A percentile compares a stretch with the other conserved stretches of the same genome.
Evolutionary conservation across 805 yeast species (phyloP).

Genomic region (Ogataea degrootiae): DNA sequence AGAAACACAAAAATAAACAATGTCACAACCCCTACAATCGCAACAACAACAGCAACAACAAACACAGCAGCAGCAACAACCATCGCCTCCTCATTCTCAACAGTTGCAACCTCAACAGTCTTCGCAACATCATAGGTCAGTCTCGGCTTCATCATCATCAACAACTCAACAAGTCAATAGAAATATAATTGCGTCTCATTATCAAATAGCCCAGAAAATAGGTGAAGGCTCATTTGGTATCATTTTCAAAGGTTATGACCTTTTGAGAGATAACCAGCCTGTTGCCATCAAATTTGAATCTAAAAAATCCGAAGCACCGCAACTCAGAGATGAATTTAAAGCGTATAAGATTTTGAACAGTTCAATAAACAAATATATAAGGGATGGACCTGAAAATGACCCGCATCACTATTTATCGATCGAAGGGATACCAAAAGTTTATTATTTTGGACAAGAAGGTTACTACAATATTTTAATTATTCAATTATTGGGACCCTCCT

Average conservation of each 20-base stretch:
- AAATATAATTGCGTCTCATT: constrained; percentile 53
- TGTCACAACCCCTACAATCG: not conserved
- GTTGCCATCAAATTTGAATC: constrained; percentile 84
- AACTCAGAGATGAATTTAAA: constrained; percentile 73
- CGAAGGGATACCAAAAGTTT: constrained; percentile 76
- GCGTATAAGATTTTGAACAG: constrained; percentile 70
- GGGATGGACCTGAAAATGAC: constrained; percentile 23
- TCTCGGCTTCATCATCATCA: constrained; percentile 15
- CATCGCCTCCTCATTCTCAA: not conserved
- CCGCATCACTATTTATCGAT: constrained; percentile 23
- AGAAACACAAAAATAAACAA: too few species aligned
- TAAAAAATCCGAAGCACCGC: constrained; percentile 78
- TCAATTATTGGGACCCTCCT: constrained; percentile 76
- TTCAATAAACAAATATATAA: constrained; percentile 32
- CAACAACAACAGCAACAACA: constrained; percentile 3
- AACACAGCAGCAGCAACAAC: not conserved
- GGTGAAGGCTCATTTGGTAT: constrained; percentile 89
- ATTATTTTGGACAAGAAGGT: constrained; percentile 83
- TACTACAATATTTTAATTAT: constrained; percentile 72
- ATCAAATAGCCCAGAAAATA: constrained; percentile 75
- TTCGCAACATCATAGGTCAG: constrained; percentile 12
- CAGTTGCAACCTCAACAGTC: constrained; percentile 1
- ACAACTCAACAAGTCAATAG: constrained; percentile 16
- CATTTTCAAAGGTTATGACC: constrained; percentile 74
- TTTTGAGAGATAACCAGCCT: constrained; percentile 51